Conservation (phyloP, 345 rosid genomes). For the Eutrema japonicum region DNA sequence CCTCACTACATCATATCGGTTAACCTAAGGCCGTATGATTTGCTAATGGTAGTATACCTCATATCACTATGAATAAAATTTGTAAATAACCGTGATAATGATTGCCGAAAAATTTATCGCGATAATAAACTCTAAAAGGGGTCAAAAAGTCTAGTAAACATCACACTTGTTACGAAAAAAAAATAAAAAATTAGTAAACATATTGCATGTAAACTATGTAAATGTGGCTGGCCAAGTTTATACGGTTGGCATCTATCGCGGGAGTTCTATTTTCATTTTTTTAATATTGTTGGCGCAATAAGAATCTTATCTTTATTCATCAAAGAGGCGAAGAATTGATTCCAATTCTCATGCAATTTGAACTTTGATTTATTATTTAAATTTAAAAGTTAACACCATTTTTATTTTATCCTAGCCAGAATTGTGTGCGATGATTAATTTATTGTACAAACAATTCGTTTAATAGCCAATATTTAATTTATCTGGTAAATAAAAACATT, state of each 20-base stretch:
- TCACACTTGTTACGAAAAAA: no score
- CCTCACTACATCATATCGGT: no score
- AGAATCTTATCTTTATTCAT: slow-evolving; percentile 58
- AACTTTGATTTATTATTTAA: slow-evolving; percentile 37
- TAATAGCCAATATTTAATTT: background rate
- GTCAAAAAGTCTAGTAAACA: slow-evolving; percentile 14
- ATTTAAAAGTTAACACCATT: slow-evolving; percentile 20
- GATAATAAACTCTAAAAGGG: slow-evolving; percentile 17
- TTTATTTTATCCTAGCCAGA: slow-evolving; percentile 15
- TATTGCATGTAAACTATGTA: slow-evolving; percentile 24
- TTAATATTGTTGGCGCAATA: slow-evolving; percentile 45
- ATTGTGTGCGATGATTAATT: slow-evolving; percentile 28
- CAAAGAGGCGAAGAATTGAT: slow-evolving; percentile 84
- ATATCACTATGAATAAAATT: background rate
- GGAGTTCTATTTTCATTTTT: slow-evolving; percentile 43
- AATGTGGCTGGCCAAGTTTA: slow-evolving; percentile 33
- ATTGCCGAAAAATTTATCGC: background rate
- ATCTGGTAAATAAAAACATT: slow-evolving; percentile 1
- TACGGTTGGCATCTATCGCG: slow-evolving; percentile 49
- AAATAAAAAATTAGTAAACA: background rate
- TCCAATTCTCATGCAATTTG: slow-evolving; percentile 52
- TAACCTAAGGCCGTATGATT: background rate
- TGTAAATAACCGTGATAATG: slow-evolving; percentile 6
- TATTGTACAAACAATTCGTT: slow-evolving; percentile 1
- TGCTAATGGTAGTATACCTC: background rate